Evolutionary conservation across 2,329 filamentous ascomycete genomes (phyloP).

Genomic region (Dothideomycetes sp.): DNA sequence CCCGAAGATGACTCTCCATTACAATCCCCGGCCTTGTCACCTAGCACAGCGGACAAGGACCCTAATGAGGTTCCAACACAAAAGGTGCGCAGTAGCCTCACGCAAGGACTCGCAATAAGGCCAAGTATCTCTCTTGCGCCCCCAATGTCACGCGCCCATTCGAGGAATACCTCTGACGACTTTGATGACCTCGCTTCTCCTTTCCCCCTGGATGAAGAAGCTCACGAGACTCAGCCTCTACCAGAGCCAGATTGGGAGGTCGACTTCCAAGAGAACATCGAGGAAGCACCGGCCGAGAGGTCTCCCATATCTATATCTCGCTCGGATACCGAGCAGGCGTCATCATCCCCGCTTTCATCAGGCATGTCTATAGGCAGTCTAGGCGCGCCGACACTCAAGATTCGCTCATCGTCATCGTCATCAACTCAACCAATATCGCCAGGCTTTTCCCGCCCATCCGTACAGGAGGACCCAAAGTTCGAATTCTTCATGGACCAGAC

Average conservation of each 20-base stretch:
- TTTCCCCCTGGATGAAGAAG: constrained; percentile 9
- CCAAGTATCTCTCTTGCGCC: not conserved
- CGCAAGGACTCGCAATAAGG: not conserved
- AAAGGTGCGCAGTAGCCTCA: not conserved
- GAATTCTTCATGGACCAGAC: constrained; percentile 11
- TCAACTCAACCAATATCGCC: constrained; percentile 20
- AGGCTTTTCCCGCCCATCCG: constrained; percentile 23
- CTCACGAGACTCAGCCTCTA: constrained; percentile 1
- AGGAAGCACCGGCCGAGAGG: constrained; percentile 1
- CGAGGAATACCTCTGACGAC: not conserved
- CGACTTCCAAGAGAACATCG: not conserved
- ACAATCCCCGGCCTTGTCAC: not conserved
- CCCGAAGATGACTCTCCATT: not conserved
- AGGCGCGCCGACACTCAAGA: constrained; percentile 14
- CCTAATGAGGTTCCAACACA: not conserved
- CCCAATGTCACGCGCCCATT: not conserved
- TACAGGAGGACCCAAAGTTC: constrained; percentile 19
- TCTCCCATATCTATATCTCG: too few species aligned
- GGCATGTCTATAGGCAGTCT: constrained; percentile 1
- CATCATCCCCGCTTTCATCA: not conserved
- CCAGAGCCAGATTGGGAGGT: not conserved
- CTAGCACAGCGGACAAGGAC: not conserved
- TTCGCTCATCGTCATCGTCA: constrained; percentile 15
- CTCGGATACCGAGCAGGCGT: not conserved
- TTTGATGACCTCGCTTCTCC: constrained; percentile 4